Base-by-base conservation (phyloP, 768 basidiomycete species). In the Pulveroboletus sp. region DNA sequence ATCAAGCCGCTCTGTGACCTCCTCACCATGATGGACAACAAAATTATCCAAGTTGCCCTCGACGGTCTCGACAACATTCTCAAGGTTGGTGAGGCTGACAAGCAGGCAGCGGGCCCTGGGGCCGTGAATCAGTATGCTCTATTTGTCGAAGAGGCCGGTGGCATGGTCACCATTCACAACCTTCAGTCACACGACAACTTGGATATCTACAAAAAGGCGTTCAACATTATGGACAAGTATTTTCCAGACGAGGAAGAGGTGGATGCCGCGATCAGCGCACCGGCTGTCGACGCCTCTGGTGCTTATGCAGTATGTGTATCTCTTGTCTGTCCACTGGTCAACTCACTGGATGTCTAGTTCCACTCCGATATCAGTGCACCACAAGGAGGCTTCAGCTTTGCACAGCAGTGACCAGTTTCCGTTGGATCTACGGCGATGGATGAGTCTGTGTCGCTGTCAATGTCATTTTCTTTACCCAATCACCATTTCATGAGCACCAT, bases 171-270 rank as follows among this genome's bases (percentile, higher is more conserved):
- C 17, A 97, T 99, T 68, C 95, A 99, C 77, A 94, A 97, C 71
- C 82, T 98, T 47, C 96, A 99, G 73, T 93, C 95, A 71, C 96
- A 98, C 71, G 95, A 99, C 75, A 99, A 99, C 73, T 72, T 97
- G 71, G 95, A 98, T 61, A 98, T 99, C 62, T 99, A 99, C 76
- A 97, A 97, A 82, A 98, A 99, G 76, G 95, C 94, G 37, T 99
- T 93, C 79, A 92, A 92, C 70, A 96, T 92, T 63, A 91, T 91
- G 88, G 88, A 92, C 74, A 94, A 94, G 66, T 96, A 95, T 76
- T 96, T 95, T 87, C 92, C 93, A 31, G 93, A 94, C 56, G 95
- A 98, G 64, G 95, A 97, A 66, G 95, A 94, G 42, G 78, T 89
- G 45, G 92, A 92, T 64, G 83, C 89, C 46, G 86, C 81, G 18